Base-by-base conservation (phyloP, 352 stramenopile species). In the Phytopythium vexans region DNA sequence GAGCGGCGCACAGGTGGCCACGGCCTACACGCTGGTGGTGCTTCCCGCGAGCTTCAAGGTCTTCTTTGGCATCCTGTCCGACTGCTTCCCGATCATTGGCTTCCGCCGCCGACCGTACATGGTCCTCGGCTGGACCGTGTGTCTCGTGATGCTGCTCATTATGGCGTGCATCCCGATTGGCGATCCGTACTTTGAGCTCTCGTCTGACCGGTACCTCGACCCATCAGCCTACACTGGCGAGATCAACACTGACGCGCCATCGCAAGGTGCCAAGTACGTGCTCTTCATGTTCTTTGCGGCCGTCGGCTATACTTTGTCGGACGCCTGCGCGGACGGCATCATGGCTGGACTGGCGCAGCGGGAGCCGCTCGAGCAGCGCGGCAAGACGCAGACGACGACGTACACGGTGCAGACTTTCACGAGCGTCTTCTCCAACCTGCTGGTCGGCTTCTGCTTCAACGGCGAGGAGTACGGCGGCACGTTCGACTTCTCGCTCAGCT, bases 1-100 rank as follows among this genome's bases (percentile, higher is more conserved):
- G 32, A 64, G 59, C 15, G 70, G 69, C 27, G 60, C 60, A 37
- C 55, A 70, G 52, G 66, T 64, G 33, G 74, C 74, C 8, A 68
- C 72, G 8, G 64, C 64, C 3, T 62, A 56, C 1, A 66, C 69
- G 11, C 44, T 82, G 32, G 60, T 85, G 16, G 66, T 60, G 37
- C 67, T 85, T 38, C 62, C 72, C 12, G 74, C 69, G 58, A 77
- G 63, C 46, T 77, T 81, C 52, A 85, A 85, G 58, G 65, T 85
- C 31, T 83, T 85, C 34, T 76, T 78, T 43, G 74, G 74, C 8
- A 70, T 85, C 44, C 15, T 85, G 12, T 82, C 74, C 15, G 74
- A 84, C 52, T 80, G 67, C 49, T 71, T 85, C 40, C 74, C 74
- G 9, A 68, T 85, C 38, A 72, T 64, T 37, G 74, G 74, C 9